A percentile compares a stretch with the other conserved stretches of the same genome.
Conservation (phyloP, 192 early-diverging fungal species). For the Backusella parvicylindrica region DNA sequence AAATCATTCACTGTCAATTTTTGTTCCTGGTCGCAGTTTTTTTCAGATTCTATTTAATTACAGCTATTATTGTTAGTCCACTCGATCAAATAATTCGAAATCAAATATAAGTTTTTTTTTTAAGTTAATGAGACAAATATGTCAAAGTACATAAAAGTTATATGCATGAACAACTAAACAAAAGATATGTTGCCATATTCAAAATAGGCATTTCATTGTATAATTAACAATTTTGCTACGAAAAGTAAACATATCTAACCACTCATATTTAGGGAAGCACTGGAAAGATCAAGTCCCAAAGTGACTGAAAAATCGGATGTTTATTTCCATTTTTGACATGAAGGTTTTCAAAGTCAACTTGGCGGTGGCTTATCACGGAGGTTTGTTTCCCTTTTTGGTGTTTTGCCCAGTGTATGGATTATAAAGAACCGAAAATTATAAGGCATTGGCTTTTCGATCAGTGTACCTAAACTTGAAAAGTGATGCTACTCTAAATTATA, state of each 20-base stretch:
- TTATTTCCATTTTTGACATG: background rate
- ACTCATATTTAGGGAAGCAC: background rate
- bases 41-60: background rate
- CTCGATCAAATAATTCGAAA: background rate
- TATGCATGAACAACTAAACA: background rate
- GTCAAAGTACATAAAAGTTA: background rate
- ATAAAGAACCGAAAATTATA: background rate
- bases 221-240: background rate
- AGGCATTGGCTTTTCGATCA: background rate
- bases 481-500: background rate
- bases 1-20: background rate
- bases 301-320: background rate
- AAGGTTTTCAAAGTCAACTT: background rate
- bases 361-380: background rate
- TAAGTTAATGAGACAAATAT: background rate
- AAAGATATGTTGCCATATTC: background rate
- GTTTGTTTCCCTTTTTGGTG: background rate
- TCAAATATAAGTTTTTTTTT: background rate
- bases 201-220: background rate
- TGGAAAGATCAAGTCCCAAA: background rate
- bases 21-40: background rate
- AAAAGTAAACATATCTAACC: background rate
- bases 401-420: background rate
- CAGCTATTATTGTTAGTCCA: background rate
- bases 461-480: background rate